Evolutionary conservation across 345 rosid species (phyloP).

Genomic region (Kandelia obovata): DNA sequence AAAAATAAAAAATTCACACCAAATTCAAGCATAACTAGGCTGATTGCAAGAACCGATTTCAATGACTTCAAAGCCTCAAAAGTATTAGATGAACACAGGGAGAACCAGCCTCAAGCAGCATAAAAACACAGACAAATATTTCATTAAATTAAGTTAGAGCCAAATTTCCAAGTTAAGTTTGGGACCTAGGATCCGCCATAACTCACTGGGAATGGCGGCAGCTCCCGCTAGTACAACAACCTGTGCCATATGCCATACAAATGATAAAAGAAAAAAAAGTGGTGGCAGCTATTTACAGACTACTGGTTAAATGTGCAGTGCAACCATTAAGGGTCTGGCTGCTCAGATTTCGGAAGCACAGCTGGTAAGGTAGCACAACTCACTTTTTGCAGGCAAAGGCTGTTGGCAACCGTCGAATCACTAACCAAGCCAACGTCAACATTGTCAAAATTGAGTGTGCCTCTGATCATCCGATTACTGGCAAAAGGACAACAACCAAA

Average conservation of each 20-base stretch:
- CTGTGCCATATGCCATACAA: too few relatives aligned
- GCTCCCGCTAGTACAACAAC: too few relatives aligned
- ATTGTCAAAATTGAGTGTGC: constrained; percentile 67
- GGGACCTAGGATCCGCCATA: background rate
- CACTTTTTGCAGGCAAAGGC: constrained; percentile 70
- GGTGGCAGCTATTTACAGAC: constrained; percentile 29
- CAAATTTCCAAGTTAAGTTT: background rate
- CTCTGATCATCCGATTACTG: constrained; percentile 62
- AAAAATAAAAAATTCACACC: too few relatives aligned
- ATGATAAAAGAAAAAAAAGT: too few relatives aligned
- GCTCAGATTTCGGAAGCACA: constrained; percentile 37
- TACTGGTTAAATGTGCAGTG: constrained; percentile 19
- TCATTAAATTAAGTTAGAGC: constrained; percentile 9
- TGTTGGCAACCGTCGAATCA: constrained; percentile 88
- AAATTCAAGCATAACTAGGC: too few relatives aligned
- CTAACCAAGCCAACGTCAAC: constrained; percentile 87
- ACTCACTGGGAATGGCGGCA: constrained; percentile 14
- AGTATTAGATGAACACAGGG: too few relatives aligned
- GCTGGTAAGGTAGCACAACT: constrained; percentile 37
- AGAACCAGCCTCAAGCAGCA: too few relatives aligned
- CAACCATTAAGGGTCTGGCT: constrained; percentile 31
- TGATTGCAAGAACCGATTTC: too few relatives aligned
- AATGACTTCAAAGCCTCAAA: too few relatives aligned
- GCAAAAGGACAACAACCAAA: constrained; percentile 1
- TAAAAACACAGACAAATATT: background rate